Evolutionary conservation across 176 grass and related monocot species (phyloP), one percentile per base, ranked within the genome.

Genomic region (Avena eriantha): DNA sequence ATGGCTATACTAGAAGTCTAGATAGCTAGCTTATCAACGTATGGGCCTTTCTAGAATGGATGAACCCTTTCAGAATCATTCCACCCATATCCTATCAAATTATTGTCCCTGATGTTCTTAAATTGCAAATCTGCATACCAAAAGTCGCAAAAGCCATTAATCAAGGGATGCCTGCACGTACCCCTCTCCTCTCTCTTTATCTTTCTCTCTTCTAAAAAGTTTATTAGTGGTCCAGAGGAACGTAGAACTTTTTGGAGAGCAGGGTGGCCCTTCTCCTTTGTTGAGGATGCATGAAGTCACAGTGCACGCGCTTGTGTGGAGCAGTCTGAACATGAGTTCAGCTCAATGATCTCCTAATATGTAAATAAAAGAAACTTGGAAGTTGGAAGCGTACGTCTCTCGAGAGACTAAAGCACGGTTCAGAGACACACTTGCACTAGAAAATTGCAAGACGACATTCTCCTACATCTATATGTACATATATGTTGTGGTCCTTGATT

Each of bases 91-190:
- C 19, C 54, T 86, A 86, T 86, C 80, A 86, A 83, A 87, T 86
- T 69, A 89, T 89, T 86, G 72, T 79, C 18, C 19, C 56, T 86
- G 78, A 72, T 78, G 57, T 26, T 86, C 80, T 65, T 85, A 48
- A 85, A 89, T 67, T 58, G 5, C 47, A 85, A 49, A 76, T 81
- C 35, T 67, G 17, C 48, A 13, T 85, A 82, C 86, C 7, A 56
- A 90, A 86, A 90, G 79, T 35, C 60, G 84, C 19, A 78, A 90
- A 90, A 90, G 89, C 89, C 84, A 79, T 64, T 86, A 83, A 65
- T 83, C 84, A 78, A 79, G 84, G 80, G 65, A 90, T 80, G 84
- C 74, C 65, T 22, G 39, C 79, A 39, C n/a, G 72, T 46, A 74
- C 68, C 13, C 33, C 64, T 41, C 39, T 41, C n/a, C 19, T 16